Percentiles rank a stretch among this genome's conserved stretches.
These are phyloP conservation scores for Ilyonectria sp. DNA, from an alignment of 2,329 filamentous ascomycete species.

Conservation along the genomic window DNA sequence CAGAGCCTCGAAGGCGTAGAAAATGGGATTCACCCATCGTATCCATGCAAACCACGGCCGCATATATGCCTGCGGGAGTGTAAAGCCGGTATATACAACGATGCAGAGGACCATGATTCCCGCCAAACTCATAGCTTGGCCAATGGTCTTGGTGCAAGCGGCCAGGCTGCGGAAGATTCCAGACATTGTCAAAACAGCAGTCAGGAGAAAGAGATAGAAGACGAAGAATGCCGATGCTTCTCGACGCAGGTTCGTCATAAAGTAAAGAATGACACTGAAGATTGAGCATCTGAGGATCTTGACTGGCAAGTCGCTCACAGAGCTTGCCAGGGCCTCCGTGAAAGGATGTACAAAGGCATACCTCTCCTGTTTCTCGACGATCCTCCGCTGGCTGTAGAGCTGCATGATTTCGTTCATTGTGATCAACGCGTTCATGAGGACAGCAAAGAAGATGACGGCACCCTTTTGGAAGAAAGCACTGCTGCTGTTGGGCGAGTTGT, in stretches of 20 bases:
- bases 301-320: constrained; percentile 70
- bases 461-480: constrained; percentile 68
- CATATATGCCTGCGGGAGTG: constrained; percentile 52
- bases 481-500: constrained; percentile 63
- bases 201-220: constrained; percentile 75
- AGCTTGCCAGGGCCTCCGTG: constrained; percentile 68
- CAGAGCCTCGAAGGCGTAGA: constrained; percentile 10
- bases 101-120: constrained; percentile 73
- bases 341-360: constrained; percentile 68
- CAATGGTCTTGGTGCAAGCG: constrained; percentile 76
- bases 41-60: constrained; percentile 56
- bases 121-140: constrained; percentile 68
- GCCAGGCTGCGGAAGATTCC: constrained; percentile 84
- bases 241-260: constrained; percentile 67
- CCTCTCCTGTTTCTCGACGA: constrained; percentile 64
- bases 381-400: constrained; percentile 61
- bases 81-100: constrained; percentile 47
- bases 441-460: constrained; percentile 71
- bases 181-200: constrained; percentile 79
- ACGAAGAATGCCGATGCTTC: constrained; percentile 81
- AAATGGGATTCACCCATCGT: constrained; percentile 13
- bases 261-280: constrained; percentile 73
- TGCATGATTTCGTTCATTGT: constrained; percentile 69
- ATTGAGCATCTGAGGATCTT: constrained; percentile 62
- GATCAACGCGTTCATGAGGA: constrained; percentile 72